phyloP scores from a whole-genome alignment of 1,284 basidiomycete genomes.

The Exobasidium rhododendri region DNA sequence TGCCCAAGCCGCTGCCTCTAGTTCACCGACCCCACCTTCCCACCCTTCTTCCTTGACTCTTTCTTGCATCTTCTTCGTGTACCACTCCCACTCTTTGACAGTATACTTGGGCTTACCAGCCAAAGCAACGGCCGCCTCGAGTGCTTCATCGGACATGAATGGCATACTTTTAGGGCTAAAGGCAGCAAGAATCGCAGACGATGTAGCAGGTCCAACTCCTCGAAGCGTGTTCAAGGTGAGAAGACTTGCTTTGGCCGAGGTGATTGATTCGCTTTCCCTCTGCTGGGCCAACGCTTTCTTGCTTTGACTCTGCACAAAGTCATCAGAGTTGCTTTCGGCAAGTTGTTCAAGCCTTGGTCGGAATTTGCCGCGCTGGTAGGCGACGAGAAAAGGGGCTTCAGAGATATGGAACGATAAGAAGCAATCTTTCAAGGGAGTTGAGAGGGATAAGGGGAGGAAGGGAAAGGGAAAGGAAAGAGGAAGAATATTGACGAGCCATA shows the following conservation, averaged over 20 bases:
- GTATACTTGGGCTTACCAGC: conserved; percentile 6
- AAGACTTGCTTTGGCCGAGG: not conserved
- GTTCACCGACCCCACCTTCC: not conserved
- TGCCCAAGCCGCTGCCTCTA: conserved; percentile 2
- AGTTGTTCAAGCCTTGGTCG: conserved; percentile 2
- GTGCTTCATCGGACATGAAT: conserved; percentile 11
- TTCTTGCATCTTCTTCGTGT: not conserved
- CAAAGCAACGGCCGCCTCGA: not conserved
- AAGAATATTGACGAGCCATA: not conserved
- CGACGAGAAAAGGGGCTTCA: not conserved
- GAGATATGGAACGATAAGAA: too few relatives aligned
- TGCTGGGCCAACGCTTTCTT: not conserved
- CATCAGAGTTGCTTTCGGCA: not conserved
- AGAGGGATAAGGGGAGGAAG: too few relatives aligned
- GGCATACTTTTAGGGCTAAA: not conserved
- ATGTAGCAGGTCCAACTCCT: conserved; percentile 9
- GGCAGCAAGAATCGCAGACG: not conserved
- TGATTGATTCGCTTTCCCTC: not conserved
- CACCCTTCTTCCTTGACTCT: not conserved
- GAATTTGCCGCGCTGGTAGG: conserved; percentile 6
- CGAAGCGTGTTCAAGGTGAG: not conserved
- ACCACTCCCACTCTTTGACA: not conserved
- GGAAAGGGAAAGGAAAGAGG: too few relatives aligned
- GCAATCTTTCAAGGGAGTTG: too few relatives aligned
- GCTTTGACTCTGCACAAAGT: not conserved